phyloP scores from a whole-genome alignment of 139 green algal genomes.

The Diplosphaera chodatii region DNA sequence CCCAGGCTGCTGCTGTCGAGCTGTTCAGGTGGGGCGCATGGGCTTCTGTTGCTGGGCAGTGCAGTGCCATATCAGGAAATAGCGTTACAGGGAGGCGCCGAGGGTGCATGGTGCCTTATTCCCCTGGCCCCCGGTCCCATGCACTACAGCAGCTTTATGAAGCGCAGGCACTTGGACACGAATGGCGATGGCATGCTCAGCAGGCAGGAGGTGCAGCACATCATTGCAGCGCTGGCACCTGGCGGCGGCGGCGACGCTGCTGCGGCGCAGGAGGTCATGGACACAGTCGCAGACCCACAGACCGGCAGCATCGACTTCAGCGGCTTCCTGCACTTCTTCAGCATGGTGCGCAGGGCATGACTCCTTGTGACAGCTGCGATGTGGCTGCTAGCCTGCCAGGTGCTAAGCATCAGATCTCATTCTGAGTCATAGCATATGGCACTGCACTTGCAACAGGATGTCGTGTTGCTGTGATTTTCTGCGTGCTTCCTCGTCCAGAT shows the following conservation, averaged over 20 bases:
- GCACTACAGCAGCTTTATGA: no score
- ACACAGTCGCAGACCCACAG: conserved; percentile 4
- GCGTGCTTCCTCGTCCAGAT: neutral
- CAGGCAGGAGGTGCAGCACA: conserved; percentile 33
- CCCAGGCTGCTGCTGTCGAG: conserved; percentile 10
- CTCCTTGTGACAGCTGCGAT: no score
- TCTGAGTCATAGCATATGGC: no score
- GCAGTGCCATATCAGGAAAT: neutral
- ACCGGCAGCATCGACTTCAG: conserved; percentile 14
- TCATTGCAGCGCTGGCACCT: conserved; percentile 38
- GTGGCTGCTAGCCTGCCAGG: no score
- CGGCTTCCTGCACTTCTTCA: conserved; percentile 46
- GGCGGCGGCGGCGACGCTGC: neutral
- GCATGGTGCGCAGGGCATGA: no score
- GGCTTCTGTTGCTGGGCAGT: neutral
- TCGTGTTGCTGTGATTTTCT: no score
- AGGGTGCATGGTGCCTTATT: no score
- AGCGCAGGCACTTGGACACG: conserved; percentile 35
- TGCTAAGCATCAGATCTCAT: no score
- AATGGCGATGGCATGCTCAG: conserved; percentile 50
- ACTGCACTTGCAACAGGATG: no score
- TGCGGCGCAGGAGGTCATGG: conserved; percentile 13
- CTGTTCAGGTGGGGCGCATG: conserved; percentile 11
- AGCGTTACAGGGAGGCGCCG: no score
- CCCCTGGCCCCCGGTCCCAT: no score